Conservation (phyloP, 108 stramenopile species). For the Asterionellopsis glacialis region DNA sequence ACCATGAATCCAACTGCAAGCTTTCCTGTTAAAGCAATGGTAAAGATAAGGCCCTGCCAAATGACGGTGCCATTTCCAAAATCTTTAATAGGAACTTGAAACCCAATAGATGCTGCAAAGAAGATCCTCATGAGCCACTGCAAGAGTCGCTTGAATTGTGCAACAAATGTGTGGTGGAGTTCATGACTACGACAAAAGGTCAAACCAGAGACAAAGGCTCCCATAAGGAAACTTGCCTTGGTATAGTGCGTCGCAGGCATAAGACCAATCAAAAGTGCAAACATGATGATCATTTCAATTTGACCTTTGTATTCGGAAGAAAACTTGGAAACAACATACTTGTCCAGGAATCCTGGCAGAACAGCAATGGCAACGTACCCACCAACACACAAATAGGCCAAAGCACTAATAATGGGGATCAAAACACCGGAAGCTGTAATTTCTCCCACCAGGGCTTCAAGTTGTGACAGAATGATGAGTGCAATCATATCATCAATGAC, state of each 20-base stretch:
- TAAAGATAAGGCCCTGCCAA: constrained; percentile 62
- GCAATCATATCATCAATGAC: constrained; percentile 87
- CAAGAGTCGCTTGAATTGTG: constrained; percentile 74
- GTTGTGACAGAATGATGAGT: constrained; percentile 68
- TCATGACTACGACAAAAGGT: constrained; percentile 65
- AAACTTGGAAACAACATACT: constrained; percentile 25
- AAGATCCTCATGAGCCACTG: constrained; percentile 88
- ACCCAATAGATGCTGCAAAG: constrained; percentile 76
- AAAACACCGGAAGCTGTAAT: constrained; percentile 41
- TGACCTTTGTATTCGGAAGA: constrained; percentile 29
- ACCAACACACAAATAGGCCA: constrained; percentile 62
- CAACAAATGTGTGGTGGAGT: constrained; percentile 51
- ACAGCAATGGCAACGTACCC: constrained; percentile 59
- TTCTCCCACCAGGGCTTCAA: constrained; percentile 50
- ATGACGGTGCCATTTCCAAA: constrained; percentile 56
- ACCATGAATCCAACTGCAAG: constrained; percentile 74
- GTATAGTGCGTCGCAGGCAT: constrained; percentile 56
- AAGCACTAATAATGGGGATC: constrained; percentile 62
- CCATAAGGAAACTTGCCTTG: constrained; percentile 56
- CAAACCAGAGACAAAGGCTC: constrained; percentile 59
- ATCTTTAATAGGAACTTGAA: constrained; percentile 68
- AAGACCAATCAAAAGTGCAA: constrained; percentile 42
- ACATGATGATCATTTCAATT: constrained; percentile 51
- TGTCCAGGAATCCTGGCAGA: constrained; percentile 46
- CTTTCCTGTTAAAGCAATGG: constrained; percentile 61